A percentile compares a stretch with the other conserved stretches of the same genome.
Evolutionary conservation across 345 rosid genomes (phyloP).

Genomic region (Mallotus nudiflorus): DNA sequence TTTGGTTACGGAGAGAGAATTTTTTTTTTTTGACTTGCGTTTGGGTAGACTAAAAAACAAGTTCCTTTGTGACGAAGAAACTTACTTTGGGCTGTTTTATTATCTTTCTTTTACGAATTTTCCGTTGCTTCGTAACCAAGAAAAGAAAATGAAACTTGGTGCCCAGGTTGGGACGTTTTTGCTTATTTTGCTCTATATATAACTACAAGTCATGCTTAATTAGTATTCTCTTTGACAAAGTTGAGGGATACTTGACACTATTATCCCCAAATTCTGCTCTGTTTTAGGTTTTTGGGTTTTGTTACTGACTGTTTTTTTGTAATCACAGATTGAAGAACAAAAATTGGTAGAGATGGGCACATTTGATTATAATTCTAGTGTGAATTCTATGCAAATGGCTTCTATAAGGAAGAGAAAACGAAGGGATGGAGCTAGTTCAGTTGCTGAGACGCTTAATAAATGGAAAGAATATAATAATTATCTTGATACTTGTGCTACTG

Average conservation of each 20-base stretch:
- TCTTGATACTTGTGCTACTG: slow-evolving; percentile 29
- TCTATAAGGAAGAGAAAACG: slow-evolving; percentile 59
- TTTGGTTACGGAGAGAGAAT: background rate
- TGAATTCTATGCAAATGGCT: slow-evolving; percentile 20
- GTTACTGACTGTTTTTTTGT: background rate
- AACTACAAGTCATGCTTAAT: no score
- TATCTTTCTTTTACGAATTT: no score
- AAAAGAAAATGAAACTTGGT: no score
- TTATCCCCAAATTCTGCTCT: no score
- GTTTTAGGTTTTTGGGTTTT: background rate
- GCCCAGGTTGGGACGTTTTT: no score
- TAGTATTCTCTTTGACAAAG: no score
- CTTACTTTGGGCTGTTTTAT: no score
- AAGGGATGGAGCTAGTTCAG: slow-evolving; percentile 36
- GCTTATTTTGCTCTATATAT: no score
- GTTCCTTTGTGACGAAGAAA: slow-evolving; percentile 5
- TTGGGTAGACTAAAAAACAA: background rate
- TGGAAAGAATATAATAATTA: slow-evolving; percentile 60
- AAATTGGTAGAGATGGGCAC: slow-evolving; percentile 25
- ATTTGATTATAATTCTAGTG: slow-evolving; percentile 21
- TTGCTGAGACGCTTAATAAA: slow-evolving; percentile 54
- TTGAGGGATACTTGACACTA: no score
- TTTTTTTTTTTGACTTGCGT: no score
- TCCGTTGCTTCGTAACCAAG: no score
- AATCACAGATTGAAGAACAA: no score